Evolutionary conservation across 2,329 filamentous ascomycete species (phyloP).

Genomic region (Fusarium palustre): DNA sequence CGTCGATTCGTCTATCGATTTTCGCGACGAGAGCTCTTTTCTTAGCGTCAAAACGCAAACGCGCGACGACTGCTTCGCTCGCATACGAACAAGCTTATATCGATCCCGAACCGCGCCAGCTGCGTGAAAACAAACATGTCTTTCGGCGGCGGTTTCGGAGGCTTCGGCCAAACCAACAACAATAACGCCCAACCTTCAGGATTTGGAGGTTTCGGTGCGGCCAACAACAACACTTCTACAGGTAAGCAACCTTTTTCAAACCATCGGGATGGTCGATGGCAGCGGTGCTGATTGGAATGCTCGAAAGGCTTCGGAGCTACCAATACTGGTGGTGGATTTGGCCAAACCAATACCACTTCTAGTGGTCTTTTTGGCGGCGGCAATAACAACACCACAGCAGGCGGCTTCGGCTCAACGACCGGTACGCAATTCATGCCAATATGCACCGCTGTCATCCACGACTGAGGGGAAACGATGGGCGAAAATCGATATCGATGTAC

Average conservation of each 20-base stretch:
- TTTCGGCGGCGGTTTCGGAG: slow-evolving; percentile 60
- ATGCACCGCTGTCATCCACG: slow-evolving; percentile 36
- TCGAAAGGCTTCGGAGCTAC: slow-evolving; percentile 51
- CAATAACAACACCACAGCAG: slow-evolving; percentile 47
- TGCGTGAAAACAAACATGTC: slow-evolving; percentile 60
- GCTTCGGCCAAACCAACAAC: slow-evolving; percentile 69
- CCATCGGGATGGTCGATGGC: slow-evolving; percentile 31
- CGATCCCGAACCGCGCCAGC: slow-evolving; percentile 39
- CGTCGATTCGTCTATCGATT: slow-evolving; percentile 31
- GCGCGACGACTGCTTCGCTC: slow-evolving; percentile 37
- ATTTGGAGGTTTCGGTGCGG: slow-evolving; percentile 70
- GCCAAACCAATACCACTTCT: slow-evolving; percentile 50
- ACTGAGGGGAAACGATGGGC: slow-evolving; percentile 27
- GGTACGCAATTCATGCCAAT: slow-evolving; percentile 46
- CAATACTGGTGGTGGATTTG: slow-evolving; percentile 57
- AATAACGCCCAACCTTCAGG: slow-evolving; percentile 56
- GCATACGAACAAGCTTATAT: slow-evolving; percentile 28
- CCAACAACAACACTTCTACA: slow-evolving; percentile 55
- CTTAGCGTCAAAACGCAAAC: slow-evolving; percentile 36
- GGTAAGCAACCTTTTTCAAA: slow-evolving; percentile 60
- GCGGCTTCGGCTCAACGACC: slow-evolving; percentile 53
- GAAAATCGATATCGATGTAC: slow-evolving; percentile 27
- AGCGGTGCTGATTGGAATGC: slow-evolving; percentile 46
- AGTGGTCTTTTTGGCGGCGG: slow-evolving; percentile 60
- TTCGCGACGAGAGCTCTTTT: slow-evolving; percentile 32